These are phyloP conservation scores for Microbotryomycetes sp. DNA, from an alignment of 1,284 basidiomycete species.

Conservation along the genomic window DNA sequence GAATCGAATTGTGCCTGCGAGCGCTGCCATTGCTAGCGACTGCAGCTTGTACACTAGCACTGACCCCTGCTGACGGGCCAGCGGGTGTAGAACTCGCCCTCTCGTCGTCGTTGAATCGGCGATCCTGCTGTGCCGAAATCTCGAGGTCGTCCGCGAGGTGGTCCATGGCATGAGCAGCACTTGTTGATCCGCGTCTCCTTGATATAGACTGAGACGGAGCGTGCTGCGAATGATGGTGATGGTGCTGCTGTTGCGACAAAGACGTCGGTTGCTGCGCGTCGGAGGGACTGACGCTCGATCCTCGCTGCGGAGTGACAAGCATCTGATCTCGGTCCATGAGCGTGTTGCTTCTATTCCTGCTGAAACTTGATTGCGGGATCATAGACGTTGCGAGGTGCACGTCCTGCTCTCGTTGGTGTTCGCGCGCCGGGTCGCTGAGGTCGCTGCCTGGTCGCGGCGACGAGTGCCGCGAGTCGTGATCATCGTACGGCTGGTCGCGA, in stretches of 20 bases:
- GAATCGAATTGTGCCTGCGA: not conserved
- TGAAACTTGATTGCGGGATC: not conserved
- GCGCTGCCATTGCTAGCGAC: not conserved
- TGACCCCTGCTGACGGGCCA: not conserved
- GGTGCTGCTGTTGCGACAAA: not conserved
- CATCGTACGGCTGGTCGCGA: not conserved
- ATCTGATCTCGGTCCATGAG: not conserved
- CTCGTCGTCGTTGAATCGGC: conserved; percentile 9
- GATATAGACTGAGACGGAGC: not conserved
- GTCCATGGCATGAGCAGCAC: conserved; percentile 19
- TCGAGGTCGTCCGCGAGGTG: conserved; percentile 31
- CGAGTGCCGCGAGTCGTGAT: conserved; percentile 2
- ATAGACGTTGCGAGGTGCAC: conserved; percentile 20
- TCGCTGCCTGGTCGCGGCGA: conserved; percentile 16
- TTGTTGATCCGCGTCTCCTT: conserved; percentile 17
- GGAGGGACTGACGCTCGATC: not conserved
- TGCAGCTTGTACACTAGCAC: not conserved
- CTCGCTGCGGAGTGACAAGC: not conserved
- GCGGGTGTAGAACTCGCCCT: conserved; percentile 5
- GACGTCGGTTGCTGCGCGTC: not conserved
- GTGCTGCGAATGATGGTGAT: not conserved
- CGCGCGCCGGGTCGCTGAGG: conserved; percentile 1
- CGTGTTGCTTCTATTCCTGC: conserved; percentile 13
- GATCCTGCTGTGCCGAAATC: conserved; percentile 22
- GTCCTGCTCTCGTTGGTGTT: conserved; percentile 24